These are phyloP conservation scores for Microcera coccophila DNA, from an alignment of 2,329 filamentous ascomycete species.

Conservation along the genomic window DNA sequence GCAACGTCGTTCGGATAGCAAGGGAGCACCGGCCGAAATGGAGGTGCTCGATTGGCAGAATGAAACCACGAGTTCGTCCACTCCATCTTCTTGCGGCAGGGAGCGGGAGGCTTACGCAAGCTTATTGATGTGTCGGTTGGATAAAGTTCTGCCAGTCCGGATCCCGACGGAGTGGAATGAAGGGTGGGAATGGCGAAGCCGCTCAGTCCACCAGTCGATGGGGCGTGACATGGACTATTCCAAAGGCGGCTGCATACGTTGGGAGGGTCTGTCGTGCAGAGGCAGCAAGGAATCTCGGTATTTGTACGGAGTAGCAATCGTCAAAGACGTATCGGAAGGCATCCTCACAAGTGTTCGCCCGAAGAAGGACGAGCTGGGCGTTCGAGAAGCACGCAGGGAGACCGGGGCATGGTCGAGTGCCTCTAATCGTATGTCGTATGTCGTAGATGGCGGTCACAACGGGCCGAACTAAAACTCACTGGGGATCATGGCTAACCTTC, in stretches of 20 bases:
- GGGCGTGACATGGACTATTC: not conserved
- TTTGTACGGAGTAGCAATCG: not conserved
- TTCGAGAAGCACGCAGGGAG: not conserved
- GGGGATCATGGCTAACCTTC: not conserved
- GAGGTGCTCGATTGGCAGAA: not conserved
- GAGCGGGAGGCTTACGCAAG: not conserved
- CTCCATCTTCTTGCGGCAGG: not conserved
- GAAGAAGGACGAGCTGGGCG: not conserved
- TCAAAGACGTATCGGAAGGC: not conserved
- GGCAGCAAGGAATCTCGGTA: not conserved
- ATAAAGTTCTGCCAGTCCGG: conserved; percentile 12
- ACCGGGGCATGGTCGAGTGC: not conserved
- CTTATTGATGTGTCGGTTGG: not conserved
- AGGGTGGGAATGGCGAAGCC: conserved; percentile 1
- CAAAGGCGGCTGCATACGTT: not conserved
- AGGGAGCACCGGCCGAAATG: not conserved
- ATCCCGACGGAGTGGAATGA: conserved; percentile 19
- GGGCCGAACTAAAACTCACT: not conserved
- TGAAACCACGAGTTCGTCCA: not conserved
- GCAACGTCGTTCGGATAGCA: not conserved
- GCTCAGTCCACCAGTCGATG: not conserved
- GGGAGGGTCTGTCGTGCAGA: not conserved
- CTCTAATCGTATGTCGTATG: not conserved
- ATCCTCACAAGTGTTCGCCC: not conserved
- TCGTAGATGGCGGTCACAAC: not conserved